Conservation (phyloP, 1,284 basidiomycete species). For the Tilletia setariae region DNA sequence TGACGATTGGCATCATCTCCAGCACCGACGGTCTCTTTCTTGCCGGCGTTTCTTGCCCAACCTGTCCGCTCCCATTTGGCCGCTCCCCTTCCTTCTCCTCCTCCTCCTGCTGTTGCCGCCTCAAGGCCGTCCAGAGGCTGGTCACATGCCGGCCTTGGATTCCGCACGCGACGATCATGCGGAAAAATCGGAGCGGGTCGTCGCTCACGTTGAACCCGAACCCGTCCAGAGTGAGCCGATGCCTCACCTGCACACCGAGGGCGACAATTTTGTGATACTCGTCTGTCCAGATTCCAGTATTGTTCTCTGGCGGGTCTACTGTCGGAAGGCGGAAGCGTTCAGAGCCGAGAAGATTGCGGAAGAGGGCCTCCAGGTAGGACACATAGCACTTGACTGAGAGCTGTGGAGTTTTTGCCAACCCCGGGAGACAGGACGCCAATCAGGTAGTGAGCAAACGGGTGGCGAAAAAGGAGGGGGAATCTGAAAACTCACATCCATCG, state of each 20-base stretch:
- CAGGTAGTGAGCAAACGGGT: background rate
- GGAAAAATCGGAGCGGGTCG: constrained; percentile 73
- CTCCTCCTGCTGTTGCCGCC: constrained; percentile 8
- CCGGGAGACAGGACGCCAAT: background rate
- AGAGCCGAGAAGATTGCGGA: constrained; percentile 63
- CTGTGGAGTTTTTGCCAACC: too few relatives aligned
- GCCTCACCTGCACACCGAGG: constrained; percentile 93
- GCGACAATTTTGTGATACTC: constrained; percentile 74
- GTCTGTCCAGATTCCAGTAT: constrained; percentile 51
- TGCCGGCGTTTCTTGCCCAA: background rate
- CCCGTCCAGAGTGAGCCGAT: constrained; percentile 88
- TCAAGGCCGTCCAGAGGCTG: constrained; percentile 45
- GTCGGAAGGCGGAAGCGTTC: constrained; percentile 56
- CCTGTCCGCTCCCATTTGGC: background rate
- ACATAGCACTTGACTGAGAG: constrained; percentile 67
- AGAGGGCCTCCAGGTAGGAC: constrained; percentile 65
- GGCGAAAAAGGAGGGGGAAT: background rate
- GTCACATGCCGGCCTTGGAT: constrained; percentile 77
- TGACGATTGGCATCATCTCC: constrained; percentile 18
- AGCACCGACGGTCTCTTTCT: constrained; percentile 7
- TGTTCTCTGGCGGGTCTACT: constrained; percentile 32
- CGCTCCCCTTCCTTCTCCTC: constrained; percentile 15
- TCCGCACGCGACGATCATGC: constrained; percentile 85
- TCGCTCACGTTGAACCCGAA: constrained; percentile 86
- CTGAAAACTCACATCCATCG: constrained; percentile 61